Evolutionary conservation across 306 rosid genomes (phyloP).

Genomic region (Citrullus colocynthis): DNA sequence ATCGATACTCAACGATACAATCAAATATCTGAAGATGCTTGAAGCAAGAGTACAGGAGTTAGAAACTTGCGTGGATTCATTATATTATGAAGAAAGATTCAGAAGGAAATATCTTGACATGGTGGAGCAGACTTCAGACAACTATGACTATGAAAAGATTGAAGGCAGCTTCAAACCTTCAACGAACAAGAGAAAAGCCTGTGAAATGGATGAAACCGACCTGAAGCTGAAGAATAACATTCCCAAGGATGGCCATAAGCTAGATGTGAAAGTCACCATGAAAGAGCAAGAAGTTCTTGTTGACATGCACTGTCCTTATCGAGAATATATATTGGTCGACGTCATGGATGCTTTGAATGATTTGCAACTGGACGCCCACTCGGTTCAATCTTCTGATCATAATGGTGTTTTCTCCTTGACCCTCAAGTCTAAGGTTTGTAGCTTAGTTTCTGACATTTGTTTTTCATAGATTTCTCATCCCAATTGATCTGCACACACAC

Average conservation of each 20-base stretch:
- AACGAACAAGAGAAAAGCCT: slow-evolving; percentile 57
- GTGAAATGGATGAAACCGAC: slow-evolving; percentile 33
- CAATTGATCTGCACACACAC: background rate
- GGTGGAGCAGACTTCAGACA: slow-evolving; percentile 56
- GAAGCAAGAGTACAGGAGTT: slow-evolving; percentile 64
- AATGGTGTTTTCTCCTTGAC: slow-evolving; percentile 53
- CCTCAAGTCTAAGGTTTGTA: slow-evolving; percentile 70
- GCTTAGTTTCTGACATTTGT: background rate
- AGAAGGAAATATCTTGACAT: slow-evolving; percentile 31
- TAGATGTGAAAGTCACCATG: slow-evolving; percentile 44
- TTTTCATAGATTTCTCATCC: background rate
- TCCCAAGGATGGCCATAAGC: slow-evolving; percentile 20
- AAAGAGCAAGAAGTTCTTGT: slow-evolving; percentile 50
- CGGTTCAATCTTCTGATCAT: slow-evolving; percentile 52
- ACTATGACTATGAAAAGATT: slow-evolving; percentile 24
- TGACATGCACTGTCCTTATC: slow-evolving; percentile 67
- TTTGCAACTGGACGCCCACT: slow-evolving; percentile 56
- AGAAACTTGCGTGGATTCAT: slow-evolving; percentile 46
- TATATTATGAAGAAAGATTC: slow-evolving; percentile 29
- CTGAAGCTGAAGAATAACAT: slow-evolving; percentile 14
- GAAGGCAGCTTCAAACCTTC: slow-evolving; percentile 24
- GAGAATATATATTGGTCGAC: slow-evolving; percentile 59
- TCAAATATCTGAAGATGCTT: slow-evolving; percentile 58
- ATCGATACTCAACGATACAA: slow-evolving; percentile 47
- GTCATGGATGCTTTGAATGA: slow-evolving; percentile 55